phyloP scores from a whole-genome alignment of 2,329 filamentous ascomycete genomes.

The Graphilbum fragrans region DNA sequence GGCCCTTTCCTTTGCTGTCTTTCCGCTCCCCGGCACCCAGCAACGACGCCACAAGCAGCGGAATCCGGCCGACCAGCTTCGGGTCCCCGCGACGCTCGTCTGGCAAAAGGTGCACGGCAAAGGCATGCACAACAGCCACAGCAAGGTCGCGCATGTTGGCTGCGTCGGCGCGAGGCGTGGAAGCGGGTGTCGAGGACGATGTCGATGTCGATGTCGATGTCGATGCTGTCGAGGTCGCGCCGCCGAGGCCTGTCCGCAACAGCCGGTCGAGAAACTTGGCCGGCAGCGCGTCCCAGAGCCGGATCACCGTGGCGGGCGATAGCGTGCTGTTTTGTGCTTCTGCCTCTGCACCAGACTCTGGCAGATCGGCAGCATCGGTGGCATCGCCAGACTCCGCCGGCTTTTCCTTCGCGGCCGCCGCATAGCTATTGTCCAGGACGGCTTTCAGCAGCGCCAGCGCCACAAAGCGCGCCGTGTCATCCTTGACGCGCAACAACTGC shows the following conservation, averaged over 20 bases:
- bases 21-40: conserved; percentile 27
- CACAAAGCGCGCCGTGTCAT: conserved; percentile 58
- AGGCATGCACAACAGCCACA: conserved; percentile 51
- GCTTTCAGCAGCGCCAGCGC: conserved; percentile 54
- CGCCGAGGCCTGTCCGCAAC: conserved; percentile 36
- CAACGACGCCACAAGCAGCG: conserved; percentile 38
- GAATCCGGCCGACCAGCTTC: conserved; percentile 40
- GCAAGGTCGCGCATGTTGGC: conserved; percentile 52
- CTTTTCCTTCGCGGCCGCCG: not conserved
- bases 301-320: too few relatives aligned
- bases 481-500: conserved; percentile 41
- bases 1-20: not conserved
- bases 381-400: not conserved
- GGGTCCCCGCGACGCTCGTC: conserved; percentile 27
- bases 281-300: conserved; percentile 48
- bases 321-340: not conserved
- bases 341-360: too few relatives aligned
- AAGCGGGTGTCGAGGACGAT: not conserved
- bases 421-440: conserved; percentile 41
- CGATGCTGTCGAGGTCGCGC: conserved; percentile 1
- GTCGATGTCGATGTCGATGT: not conserved
- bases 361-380: too few relatives aligned
- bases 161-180: conserved; percentile 27
- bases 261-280: conserved; percentile 53
- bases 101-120: conserved; percentile 41